Conservation (phyloP, 75 land plant species). For the Pseudotsuga menziesii region DNA sequence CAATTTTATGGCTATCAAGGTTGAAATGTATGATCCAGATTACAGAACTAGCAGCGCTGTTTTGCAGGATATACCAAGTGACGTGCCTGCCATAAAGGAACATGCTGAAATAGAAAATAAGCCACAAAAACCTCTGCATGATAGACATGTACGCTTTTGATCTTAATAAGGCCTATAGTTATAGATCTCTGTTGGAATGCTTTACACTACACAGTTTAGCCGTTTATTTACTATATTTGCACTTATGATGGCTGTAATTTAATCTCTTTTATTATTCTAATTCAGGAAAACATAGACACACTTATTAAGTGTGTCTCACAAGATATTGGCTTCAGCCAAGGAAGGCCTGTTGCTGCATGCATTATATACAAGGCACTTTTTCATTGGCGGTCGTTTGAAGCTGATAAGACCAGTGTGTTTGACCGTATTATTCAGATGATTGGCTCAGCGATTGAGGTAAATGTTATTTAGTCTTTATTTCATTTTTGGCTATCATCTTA, state of each 20-base stretch:
- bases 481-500: too few species aligned
- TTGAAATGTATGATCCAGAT: background rate
- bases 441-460: constrained; percentile 95
- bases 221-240: background rate
- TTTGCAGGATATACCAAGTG: constrained; percentile 38
- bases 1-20: background rate
- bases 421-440: constrained; percentile 95
- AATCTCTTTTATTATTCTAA: constrained; percentile 9
- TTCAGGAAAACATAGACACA: constrained; percentile 88
- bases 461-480: too few species aligned
- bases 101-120: constrained; percentile 46
- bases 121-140: constrained; percentile 32
- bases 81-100: constrained; percentile 27
- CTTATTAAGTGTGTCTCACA: constrained; percentile 76
- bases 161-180: background rate
- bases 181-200: background rate
- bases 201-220: background rate
- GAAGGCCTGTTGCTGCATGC: constrained; percentile 90
- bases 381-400: constrained; percentile 99
- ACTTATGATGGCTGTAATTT: background rate
- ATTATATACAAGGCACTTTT: constrained; percentile 90
- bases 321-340: constrained; percentile 85
- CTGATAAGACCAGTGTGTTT: constrained; percentile 95
- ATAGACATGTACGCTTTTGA: constrained; percentile 26
- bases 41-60: background rate